Base-by-base conservation (phyloP, 2,329 filamentous ascomycete species). In the Trichoderma aggressivum region DNA sequence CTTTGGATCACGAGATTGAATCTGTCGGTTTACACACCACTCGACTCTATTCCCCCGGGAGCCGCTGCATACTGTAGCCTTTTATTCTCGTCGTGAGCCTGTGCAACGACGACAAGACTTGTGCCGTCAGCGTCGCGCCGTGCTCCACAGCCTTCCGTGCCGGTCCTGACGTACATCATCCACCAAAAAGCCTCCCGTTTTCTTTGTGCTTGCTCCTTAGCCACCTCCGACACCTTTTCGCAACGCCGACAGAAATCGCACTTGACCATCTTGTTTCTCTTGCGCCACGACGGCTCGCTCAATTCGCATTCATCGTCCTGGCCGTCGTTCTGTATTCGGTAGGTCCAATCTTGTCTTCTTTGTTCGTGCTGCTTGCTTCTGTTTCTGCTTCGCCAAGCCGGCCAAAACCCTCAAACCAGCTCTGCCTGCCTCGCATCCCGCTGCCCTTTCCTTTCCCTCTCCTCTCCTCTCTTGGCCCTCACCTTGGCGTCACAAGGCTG, bases 91-190 rank as follows among this genome's bases (percentile, higher is more conserved):
- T 55, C 50, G 62, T 67, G 63, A 71, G 70, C 43, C 64, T 67
- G 56, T 63, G 70, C 70, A 68, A 47, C 70, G 7, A 68, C 56
- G 14, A 10, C 12, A 32, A 36, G 63, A 71, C 50, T 67, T 39
- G 70, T 71, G 63, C 70, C 63, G 70, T 71, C 70, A 71, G 70
- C 68, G 32, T 71, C 70, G 63, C 63, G 70, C 70, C 70, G 70
- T 71, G 56, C 70, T 71, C 70, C 70, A 71, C 65, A 64, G 66
- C 64, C 62, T 61, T 70, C 71, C 65, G 71, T 68, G 64, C 71
- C 71, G 65, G 70, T 66, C 71, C 66, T 72, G 71, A 72, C 71
- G 71, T 72, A 72, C 55, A 36, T 70, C 71, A 67, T 72, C 71
- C 71, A 64, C 70, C 70, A 62, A 69, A 69, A 60, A 65, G 62